These are phyloP conservation scores for Eucalyptus erythrocorys DNA, from an alignment of 345 rosid species.

Conservation along the genomic window DNA sequence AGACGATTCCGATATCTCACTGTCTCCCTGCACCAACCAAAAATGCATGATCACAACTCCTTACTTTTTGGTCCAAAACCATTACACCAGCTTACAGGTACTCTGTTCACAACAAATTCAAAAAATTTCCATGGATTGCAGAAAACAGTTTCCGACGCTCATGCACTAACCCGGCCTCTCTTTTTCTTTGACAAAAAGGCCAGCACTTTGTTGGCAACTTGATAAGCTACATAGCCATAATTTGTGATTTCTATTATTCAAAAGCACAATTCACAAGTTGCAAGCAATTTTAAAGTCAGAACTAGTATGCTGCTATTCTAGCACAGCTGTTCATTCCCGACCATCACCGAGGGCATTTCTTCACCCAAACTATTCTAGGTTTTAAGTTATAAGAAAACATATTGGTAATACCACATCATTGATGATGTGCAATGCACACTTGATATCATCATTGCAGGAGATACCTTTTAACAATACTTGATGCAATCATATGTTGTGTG, in stretches of 20 bases:
- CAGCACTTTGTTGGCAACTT: not conserved
- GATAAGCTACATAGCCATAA: too few relatives aligned
- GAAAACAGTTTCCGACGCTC: too few relatives aligned
- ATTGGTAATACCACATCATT: not conserved
- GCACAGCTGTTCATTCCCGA: not conserved
- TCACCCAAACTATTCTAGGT: too few relatives aligned
- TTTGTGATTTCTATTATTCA: not conserved
- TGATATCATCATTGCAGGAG: not conserved
- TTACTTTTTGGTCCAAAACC: too few relatives aligned
- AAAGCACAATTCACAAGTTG: not conserved
- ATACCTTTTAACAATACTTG: not conserved
- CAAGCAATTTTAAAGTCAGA: not conserved
- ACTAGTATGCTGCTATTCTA: not conserved
- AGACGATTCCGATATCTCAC: slow-evolving; percentile 72
- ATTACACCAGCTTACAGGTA: too few relatives aligned
- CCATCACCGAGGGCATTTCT: not conserved
- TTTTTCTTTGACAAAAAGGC: not conserved
- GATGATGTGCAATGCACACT: not conserved
- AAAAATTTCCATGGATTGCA: too few relatives aligned
- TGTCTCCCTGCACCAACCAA: slow-evolving; percentile 37
- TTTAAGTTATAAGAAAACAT: too few relatives aligned
- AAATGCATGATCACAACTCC: not conserved
- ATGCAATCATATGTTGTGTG: too few relatives aligned
- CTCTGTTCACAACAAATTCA: too few relatives aligned
- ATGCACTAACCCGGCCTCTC: not conserved